phyloP scores from a whole-genome alignment of 192 early-diverging fungal species.

The Coemansia sp. region DNA sequence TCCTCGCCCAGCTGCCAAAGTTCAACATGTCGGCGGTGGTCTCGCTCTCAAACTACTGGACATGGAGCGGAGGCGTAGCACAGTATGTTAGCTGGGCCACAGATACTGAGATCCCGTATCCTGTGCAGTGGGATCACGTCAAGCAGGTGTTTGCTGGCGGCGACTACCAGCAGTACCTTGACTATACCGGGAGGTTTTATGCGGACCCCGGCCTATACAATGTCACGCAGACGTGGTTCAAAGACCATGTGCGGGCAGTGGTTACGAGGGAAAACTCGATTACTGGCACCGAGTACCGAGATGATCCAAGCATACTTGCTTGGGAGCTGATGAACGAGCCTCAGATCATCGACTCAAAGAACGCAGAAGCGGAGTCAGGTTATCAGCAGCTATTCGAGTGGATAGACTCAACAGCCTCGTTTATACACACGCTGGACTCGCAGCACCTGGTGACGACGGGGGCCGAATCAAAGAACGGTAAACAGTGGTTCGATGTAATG shows the following conservation, averaged over 20 bases:
- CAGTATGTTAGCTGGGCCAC: constrained; percentile 66
- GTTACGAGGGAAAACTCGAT: constrained; percentile 50
- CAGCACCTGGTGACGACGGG: constrained; percentile 62
- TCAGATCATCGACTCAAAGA: constrained; percentile 44
- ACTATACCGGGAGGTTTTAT: constrained; percentile 56
- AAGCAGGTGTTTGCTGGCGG: constrained; percentile 18
- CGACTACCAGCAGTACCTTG: constrained; percentile 43
- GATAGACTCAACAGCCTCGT: constrained; percentile 52
- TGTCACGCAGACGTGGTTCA: constrained; percentile 43
- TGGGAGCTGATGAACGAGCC: constrained; percentile 77
- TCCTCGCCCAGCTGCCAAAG: constrained; percentile 55
- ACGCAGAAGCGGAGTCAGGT: too few species aligned
- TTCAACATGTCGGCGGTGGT: constrained; percentile 59
- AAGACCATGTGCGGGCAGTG: constrained; percentile 48
- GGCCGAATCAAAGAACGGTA: constrained; percentile 61
- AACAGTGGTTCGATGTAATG: constrained; percentile 52
- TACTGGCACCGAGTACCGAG: constrained; percentile 51
- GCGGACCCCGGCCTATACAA: constrained; percentile 21
- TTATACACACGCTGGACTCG: constrained; percentile 53
- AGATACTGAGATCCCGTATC: constrained; percentile 57
- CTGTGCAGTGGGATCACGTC: constrained; percentile 43
- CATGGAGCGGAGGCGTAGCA: constrained; percentile 65
- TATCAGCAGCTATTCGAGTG: constrained; percentile 39
- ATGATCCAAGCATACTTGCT: constrained; percentile 62
- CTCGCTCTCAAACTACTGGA: constrained; percentile 64